Conservation (phyloP, 1,284 basidiomycete species). For the Malassezia dermatis region DNA sequence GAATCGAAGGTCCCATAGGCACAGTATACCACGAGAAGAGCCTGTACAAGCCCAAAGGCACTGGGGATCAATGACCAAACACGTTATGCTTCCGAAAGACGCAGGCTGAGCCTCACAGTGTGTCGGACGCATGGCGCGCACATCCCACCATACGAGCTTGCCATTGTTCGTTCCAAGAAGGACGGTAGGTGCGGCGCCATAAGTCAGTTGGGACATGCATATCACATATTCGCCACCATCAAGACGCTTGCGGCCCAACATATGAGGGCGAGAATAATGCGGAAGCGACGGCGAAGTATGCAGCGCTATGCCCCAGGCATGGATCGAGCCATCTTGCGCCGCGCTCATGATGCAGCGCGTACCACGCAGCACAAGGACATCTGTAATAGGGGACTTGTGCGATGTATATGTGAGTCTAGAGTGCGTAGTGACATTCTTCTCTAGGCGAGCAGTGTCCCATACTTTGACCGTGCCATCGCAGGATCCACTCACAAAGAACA, state of each 20-base stretch:
- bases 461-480: constrained; percentile 73
- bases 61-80: constrained; percentile 64
- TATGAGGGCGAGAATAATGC: constrained; percentile 46
- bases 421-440: constrained; percentile 58
- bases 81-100: constrained; percentile 74
- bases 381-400: constrained; percentile 47
- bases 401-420: constrained; percentile 48
- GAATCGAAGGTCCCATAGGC: constrained; percentile 88
- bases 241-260: constrained; percentile 47
- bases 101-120: constrained; percentile 71
- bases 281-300: constrained; percentile 36
- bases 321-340: constrained; percentile 48
- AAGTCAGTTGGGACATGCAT: constrained; percentile 27
- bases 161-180: constrained; percentile 76
- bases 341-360: constrained; percentile 50
- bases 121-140: constrained; percentile 69
- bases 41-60: constrained; percentile 78
- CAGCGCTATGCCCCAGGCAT: constrained; percentile 49
- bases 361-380: constrained; percentile 43
- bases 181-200: constrained; percentile 50
- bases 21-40: constrained; percentile 69
- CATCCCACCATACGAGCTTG: constrained; percentile 65
- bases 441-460: constrained; percentile 69
- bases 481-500: constrained; percentile 83
- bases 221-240: constrained; percentile 44